phyloP scores from a whole-genome alignment of 2,329 filamentous ascomycete species.

The Aureobasidium sp. region DNA sequence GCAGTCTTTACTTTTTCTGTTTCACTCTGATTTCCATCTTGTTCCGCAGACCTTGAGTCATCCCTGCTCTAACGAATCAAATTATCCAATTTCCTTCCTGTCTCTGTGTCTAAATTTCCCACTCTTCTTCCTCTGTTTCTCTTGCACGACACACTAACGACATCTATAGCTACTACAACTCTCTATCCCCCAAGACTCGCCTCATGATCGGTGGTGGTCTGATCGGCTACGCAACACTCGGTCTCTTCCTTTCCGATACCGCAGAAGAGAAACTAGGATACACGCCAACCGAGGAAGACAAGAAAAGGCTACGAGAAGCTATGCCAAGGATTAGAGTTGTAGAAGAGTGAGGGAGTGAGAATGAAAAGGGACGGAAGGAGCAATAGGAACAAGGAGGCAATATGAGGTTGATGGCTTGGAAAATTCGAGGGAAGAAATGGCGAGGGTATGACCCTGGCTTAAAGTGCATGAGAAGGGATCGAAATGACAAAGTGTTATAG shows the following conservation, averaged over 20 bases:
- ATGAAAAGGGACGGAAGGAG: neutral
- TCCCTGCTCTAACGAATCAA: no score
- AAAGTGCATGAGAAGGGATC: neutral
- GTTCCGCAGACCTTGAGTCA: no score
- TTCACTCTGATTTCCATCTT: neutral
- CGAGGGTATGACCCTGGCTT: neutral
- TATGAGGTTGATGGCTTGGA: neutral
- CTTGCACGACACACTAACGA: neutral
- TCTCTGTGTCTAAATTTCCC: no score
- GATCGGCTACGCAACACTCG: slow-evolving; percentile 67
- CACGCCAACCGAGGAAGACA: slow-evolving; percentile 66
- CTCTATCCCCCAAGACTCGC: slow-evolving; percentile 63
- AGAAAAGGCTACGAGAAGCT: slow-evolving; percentile 54
- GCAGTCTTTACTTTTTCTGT: neutral
- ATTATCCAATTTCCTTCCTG: no score
- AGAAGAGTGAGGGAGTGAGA: slow-evolving; percentile 31
- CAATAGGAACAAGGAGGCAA: no score
- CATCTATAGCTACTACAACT: slow-evolving; percentile 48
- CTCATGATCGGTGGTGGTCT: slow-evolving; percentile 65
- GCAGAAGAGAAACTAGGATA: slow-evolving; percentile 68
- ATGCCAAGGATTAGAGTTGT: slow-evolving; percentile 58
- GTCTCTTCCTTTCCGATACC: slow-evolving; percentile 65
- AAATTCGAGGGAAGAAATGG: neutral
- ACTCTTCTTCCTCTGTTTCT: neutral
- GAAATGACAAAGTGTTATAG: no score